Base-by-base conservation (phyloP, 23 red algal species). In the Gracilaria gracilis region DNA sequence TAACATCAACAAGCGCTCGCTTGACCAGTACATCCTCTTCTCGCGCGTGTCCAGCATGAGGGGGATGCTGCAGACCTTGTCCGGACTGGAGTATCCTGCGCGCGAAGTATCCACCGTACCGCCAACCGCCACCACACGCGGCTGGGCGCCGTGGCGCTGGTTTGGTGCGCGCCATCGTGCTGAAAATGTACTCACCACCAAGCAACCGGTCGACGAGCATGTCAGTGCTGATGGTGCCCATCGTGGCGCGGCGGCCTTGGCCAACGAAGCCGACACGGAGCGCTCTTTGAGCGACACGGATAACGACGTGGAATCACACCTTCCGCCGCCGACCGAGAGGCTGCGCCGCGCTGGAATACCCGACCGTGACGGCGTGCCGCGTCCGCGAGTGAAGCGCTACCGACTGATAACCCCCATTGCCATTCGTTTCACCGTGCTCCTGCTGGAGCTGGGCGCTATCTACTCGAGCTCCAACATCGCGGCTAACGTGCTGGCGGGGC, bases 21-120 rank as follows among this genome's bases (percentile, higher is more conserved):
- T 67, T 9, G 62, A 67, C 17, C 27, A 29, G 11, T 67, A 67
- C 62, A 67, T 67, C 28, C 62, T 67, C 11, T 67, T 33, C 33
- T 67, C 62, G 24, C 62, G 62, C 62, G 33, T 67, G 9, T 67
- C 62, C 62, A 67, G 62, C 33, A 67, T 67, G 33, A 29, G 62
- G 11, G 27, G 28, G 14, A 35, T 67, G 27, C 16, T 67, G 9
- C 62, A 35, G 11, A 67, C 62, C 1, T 24, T 67, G 28, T 29
- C 28, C 9, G 62, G 62, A 12, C 9, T 67, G 11, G 62, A 67
- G 62, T 67, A 35, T 13, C 28, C 62, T 67, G 27, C 25, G 28
- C 27, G 33, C 62, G 28, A 67, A 21, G 25, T 67, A 28, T 14
- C n/a, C 28, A 67, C 62, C 2, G n/a, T 31, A 35, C 62, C 16